A percentile compares a stretch with the other conserved stretches of the same genome.
Evolutionary conservation across 1,284 basidiomycete genomes (phyloP).

Genomic region (Austroboletus niveus): DNA sequence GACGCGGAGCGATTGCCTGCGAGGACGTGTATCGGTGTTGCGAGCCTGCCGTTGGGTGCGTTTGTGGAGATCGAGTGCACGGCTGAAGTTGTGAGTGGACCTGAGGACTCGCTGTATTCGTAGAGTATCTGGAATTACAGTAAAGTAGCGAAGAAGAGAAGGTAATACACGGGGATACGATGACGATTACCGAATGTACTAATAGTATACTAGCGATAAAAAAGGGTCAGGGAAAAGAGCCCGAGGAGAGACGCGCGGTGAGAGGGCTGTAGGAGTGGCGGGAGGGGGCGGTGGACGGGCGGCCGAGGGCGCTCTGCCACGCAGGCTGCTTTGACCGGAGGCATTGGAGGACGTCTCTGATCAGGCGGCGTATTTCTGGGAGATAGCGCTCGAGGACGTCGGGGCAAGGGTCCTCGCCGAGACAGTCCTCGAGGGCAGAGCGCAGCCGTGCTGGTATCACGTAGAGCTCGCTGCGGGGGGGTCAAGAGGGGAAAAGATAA

Average conservation of each 20-base stretch:
- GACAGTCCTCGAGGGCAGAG: conserved; percentile 77
- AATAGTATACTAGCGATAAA: no score
- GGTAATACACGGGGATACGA: no score
- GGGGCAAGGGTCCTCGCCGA: conserved; percentile 82
- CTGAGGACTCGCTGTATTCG: neutral
- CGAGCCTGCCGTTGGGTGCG: conserved; percentile 55
- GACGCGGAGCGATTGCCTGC: conserved; percentile 49
- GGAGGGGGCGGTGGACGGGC: no score
- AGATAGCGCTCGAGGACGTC: conserved; percentile 72
- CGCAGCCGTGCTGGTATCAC: conserved; percentile 81
- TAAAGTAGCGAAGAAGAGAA: no score
- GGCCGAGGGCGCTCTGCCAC: conserved; percentile 43
- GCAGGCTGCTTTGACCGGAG: conserved; percentile 80
- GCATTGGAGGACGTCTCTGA: conserved; percentile 80
- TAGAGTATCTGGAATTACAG: no score
- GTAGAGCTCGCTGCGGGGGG: conserved; percentile 69
- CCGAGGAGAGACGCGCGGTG: no score
- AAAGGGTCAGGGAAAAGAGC: no score
- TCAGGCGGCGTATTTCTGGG: conserved; percentile 77
- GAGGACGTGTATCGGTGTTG: conserved; percentile 65
- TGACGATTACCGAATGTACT: no score
- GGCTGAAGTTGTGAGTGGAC: conserved; percentile 40
- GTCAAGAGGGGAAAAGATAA: neutral
- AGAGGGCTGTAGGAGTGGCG: no score
- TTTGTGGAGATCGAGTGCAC: conserved; percentile 68